A percentile compares a stretch with the other conserved stretches of the same genome.
Conservation (phyloP, 1,139 yeast genomes). For the Taphrina sp. region DNA sequence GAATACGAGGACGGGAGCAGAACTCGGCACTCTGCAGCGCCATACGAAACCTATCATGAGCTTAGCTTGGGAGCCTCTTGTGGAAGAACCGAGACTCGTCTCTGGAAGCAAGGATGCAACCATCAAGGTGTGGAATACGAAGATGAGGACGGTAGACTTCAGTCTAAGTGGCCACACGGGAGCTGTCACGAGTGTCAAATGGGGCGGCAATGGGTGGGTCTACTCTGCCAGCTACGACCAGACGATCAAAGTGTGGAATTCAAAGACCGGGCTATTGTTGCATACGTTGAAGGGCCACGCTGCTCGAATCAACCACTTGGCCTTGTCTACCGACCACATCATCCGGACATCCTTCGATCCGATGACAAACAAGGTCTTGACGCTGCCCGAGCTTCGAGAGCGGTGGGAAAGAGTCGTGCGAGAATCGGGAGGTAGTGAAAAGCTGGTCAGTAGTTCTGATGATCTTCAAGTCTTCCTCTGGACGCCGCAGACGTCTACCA, state of each 20-base stretch:
- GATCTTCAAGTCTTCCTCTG: conserved; percentile 97
- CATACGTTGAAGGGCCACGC: conserved; percentile 85
- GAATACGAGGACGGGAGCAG: conserved; percentile 75
- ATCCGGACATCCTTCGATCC: conserved; percentile 67
- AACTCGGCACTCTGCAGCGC: conserved; percentile 66
- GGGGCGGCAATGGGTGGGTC: conserved; percentile 88
- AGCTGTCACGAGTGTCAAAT: conserved; percentile 87
- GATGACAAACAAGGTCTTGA: conserved; percentile 30
- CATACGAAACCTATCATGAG: conserved; percentile 89
- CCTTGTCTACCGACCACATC: conserved; percentile 86
- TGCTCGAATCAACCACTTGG: conserved; percentile 95
- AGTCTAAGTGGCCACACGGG: conserved; percentile 87
- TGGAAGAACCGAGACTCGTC: conserved; percentile 70
- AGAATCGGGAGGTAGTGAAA: conserved; percentile 65
- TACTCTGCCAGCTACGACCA: conserved; percentile 95
- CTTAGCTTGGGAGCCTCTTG: conserved; percentile 92
- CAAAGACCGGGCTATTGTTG: conserved; percentile 47
- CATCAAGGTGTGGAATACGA: conserved; percentile 84
- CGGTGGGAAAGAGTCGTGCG: conserved; percentile 78
- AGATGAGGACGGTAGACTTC: conserved; percentile 59
- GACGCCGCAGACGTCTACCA: conserved; percentile 76
- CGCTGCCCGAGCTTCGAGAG: conserved; percentile 52
- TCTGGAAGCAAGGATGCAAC: conserved; percentile 93
- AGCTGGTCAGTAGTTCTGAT: conserved; percentile 92
- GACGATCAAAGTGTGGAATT: conserved; percentile 90